Evolutionary conservation across 257 asterid species (phyloP), one percentile per base, ranked within the genome.

Genomic region (Lycium barbarum): DNA sequence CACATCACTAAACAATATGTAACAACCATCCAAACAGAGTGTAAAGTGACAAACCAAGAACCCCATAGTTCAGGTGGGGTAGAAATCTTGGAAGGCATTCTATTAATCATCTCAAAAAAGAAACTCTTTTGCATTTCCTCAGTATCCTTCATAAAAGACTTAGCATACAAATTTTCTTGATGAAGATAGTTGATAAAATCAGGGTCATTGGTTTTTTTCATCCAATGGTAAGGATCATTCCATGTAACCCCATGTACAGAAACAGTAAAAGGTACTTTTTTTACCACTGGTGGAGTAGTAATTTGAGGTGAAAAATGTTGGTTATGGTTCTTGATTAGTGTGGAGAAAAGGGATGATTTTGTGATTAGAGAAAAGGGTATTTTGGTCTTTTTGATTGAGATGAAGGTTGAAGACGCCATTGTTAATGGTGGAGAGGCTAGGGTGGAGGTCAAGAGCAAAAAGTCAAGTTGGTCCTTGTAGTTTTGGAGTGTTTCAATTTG

Each of bases 31-130:
- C 33, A 26, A 26, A 26, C 33, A 26, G 33, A 26, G 33, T 26
- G 33, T 17, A 49, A 66, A 20, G 22, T 4, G 13, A 74, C 81
- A 74, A 49, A 95, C 98, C 99, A 96, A 86, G 93, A 90, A 5
- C 99, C 98, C 98, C 98, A 96, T 51, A 90, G 83, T 83, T 95
- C 97, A 73, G 98, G 96, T 57, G 98, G 93, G 67, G 98, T 93
- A 57, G 90, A 89, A 81, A 96, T 89, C 84, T 83, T 84, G 89
- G 95, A 81, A 63, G 99, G 97, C 91, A 93, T 86, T 91, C 95
- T 87, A 84, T 92, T 87, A 35, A 92, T 87, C 99, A 96, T 96
- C 88, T 95, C 98, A 78, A 88, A 86, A 76, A 88, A 95, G n/a
- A n/a, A n/a, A 36, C 53, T 40, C 72, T 88, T 90, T 87, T 89